Evolutionary conservation across 129 eudicot genomes (phyloP).

Genomic region (Pulicaria dysenterica): DNA sequence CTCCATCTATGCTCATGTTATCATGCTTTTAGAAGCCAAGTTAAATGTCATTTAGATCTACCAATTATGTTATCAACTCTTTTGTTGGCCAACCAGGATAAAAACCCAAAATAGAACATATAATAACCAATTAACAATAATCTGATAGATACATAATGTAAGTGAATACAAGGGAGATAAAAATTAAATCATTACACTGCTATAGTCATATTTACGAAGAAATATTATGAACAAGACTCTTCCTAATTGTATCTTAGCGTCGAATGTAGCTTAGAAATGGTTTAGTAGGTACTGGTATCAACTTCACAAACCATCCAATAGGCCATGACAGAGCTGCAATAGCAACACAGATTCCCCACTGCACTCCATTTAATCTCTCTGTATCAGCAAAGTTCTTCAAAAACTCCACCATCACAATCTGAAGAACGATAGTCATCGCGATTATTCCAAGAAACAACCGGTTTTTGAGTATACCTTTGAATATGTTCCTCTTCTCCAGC

Average conservation of each 20-base stretch:
- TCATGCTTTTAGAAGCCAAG: neutral
- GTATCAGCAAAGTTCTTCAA: conserved; percentile 77
- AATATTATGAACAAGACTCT: neutral
- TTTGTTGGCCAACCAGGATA: neutral
- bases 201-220: neutral
- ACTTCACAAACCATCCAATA: conserved; percentile 66
- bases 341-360: conserved; percentile 70
- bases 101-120: neutral
- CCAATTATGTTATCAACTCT: neutral
- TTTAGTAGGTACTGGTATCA: conserved; percentile 70
- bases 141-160: neutral
- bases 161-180: neutral
- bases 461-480: conserved; percentile 59
- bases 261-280: conserved; percentile 56
- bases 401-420: conserved; percentile 85
- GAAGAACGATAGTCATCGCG: conserved; percentile 67
- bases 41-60: neutral
- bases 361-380: conserved; percentile 57
- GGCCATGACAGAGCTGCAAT: conserved; percentile 83
- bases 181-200: neutral
- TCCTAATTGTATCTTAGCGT: neutral
- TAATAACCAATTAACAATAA: neutral
- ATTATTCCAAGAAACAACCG: conserved; percentile 74
- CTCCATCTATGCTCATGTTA: neutral
- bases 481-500: conserved; percentile 74